Conservation (phyloP, 2,329 filamentous ascomycete species). For the Dactylellina cionopaga region DNA sequence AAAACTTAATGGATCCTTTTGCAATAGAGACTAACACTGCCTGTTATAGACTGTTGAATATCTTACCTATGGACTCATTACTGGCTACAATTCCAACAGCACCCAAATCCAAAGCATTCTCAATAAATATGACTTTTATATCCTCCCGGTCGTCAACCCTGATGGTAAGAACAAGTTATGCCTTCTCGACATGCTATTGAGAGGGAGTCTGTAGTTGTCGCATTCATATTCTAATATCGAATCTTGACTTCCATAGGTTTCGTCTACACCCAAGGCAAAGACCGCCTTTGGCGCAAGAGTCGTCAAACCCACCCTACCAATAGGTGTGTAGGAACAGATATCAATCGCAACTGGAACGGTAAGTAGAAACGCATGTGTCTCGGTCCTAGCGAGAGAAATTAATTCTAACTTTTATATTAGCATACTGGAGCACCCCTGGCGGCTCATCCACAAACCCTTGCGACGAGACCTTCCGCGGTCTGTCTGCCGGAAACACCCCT, state of each 20-base stretch:
- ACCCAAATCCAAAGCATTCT: constrained; percentile 58
- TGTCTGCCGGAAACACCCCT: constrained; percentile 63
- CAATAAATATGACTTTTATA: constrained; percentile 73
- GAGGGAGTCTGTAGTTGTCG: too few species aligned
- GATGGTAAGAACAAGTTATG: constrained; percentile 65
- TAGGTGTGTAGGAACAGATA: constrained; percentile 63
- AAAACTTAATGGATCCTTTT: neutral
- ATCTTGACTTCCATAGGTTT: constrained; percentile 62
- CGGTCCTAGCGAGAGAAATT: too few species aligned
- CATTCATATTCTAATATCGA: neutral
- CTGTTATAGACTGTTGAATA: constrained; percentile 64
- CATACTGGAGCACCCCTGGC: constrained; percentile 63
- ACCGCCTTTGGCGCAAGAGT: constrained; percentile 73
- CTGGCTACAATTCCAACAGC: constrained; percentile 60
- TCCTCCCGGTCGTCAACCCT: constrained; percentile 72
- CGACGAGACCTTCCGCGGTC: constrained; percentile 62
- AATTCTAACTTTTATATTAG: too few species aligned
- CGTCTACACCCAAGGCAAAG: constrained; percentile 67
- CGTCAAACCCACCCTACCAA: constrained; percentile 57
- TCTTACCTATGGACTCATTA: constrained; percentile 65
- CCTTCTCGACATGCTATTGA: too few species aligned
- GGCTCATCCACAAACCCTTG: constrained; percentile 54
- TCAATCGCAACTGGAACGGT: constrained; percentile 71
- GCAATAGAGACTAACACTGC: neutral
- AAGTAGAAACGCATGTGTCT: too few species aligned